Percentiles rank a stretch among this genome's conserved stretches.
Conservation (phyloP, 2,329 filamentous ascomycete genomes). For the Byssochlamys sp. region DNA sequence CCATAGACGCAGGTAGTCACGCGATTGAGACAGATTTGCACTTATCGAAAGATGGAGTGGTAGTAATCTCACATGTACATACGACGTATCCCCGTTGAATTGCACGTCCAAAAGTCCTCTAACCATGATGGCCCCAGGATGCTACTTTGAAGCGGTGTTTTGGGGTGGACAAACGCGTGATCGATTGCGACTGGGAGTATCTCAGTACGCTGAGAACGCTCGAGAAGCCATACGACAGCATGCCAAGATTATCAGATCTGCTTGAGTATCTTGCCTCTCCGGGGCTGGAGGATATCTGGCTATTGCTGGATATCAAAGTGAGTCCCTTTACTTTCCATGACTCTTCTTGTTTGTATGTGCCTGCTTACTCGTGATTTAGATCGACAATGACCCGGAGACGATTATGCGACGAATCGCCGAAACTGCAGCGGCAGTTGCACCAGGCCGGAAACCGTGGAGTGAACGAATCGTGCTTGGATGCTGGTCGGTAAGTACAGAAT, state of each 20-base stretch:
- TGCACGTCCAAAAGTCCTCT: background rate
- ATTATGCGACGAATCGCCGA: constrained; percentile 61
- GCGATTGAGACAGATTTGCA: constrained; percentile 85
- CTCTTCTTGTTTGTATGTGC: background rate
- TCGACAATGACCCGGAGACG: constrained; percentile 44
- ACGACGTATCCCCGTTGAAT: background rate
- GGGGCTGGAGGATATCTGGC: constrained; percentile 60
- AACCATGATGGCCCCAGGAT: constrained; percentile 45
- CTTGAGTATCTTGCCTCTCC: constrained; percentile 60
- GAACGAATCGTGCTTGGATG: constrained; percentile 67
- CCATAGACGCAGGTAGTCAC: constrained; percentile 63
- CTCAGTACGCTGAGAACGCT: constrained; percentile 59
- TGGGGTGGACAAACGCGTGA: constrained; percentile 60
- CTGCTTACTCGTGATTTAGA: constrained; percentile 6
- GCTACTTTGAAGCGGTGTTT: constrained; percentile 69
- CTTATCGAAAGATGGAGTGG: constrained; percentile 68
- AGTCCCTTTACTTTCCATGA: constrained; percentile 3
- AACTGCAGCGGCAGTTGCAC: constrained; percentile 48
- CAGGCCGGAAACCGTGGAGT: constrained; percentile 53
- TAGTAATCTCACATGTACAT: constrained; percentile 70
- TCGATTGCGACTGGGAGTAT: constrained; percentile 67
- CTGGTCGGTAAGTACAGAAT: constrained; percentile 55
- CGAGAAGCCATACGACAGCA: constrained; percentile 55
- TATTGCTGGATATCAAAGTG: constrained; percentile 83
- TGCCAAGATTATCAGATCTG: constrained; percentile 67